phyloP scores from a whole-genome alignment of 202 grass and related monocot genomes.

The Bolboschoenoplectus hybrid region DNA sequence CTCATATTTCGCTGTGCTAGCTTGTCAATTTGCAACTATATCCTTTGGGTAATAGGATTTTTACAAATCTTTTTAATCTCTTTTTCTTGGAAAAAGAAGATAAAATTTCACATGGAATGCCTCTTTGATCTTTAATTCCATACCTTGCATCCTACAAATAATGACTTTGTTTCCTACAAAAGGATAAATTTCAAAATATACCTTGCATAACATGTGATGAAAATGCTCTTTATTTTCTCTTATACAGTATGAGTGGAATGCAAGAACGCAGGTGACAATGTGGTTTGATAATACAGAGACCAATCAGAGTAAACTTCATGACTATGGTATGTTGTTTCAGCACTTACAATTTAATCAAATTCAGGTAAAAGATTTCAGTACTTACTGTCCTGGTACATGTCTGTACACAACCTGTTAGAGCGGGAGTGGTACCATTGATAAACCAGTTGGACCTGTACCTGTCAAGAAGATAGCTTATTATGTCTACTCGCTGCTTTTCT shows the following conservation, averaged over 20 bases:
- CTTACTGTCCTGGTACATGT: neutral
- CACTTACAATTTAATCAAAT: slow-evolving; percentile 10
- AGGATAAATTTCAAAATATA: slow-evolving; percentile 5
- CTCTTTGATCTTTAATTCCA: neutral
- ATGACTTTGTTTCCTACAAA: neutral
- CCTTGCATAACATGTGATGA: neutral
- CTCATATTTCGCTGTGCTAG: neutral
- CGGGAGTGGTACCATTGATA: neutral
- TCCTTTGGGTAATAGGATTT: neutral
- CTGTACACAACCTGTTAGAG: neutral
- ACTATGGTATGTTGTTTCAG: slow-evolving; percentile 65
- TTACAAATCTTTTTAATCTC: neutral
- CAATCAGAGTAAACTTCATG: slow-evolving; percentile 86
- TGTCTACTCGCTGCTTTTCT: neutral
- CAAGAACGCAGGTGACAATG: slow-evolving; percentile 96
- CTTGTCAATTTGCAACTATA: neutral
- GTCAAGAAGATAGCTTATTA: neutral
- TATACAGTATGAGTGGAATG: slow-evolving; percentile 90
- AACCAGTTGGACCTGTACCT: neutral
- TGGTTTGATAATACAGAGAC: slow-evolving; percentile 88
- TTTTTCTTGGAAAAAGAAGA: neutral
- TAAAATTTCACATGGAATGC: neutral
- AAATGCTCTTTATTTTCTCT: slow-evolving; percentile 26
- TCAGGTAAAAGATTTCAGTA: slow-evolving; percentile 7
- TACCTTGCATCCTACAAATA: slow-evolving; percentile 2